A percentile compares a stretch with the other conserved stretches of the same genome.
phyloP scores from a whole-genome alignment of 768 basidiomycete genomes.

The Podaxis mareebaensis region DNA sequence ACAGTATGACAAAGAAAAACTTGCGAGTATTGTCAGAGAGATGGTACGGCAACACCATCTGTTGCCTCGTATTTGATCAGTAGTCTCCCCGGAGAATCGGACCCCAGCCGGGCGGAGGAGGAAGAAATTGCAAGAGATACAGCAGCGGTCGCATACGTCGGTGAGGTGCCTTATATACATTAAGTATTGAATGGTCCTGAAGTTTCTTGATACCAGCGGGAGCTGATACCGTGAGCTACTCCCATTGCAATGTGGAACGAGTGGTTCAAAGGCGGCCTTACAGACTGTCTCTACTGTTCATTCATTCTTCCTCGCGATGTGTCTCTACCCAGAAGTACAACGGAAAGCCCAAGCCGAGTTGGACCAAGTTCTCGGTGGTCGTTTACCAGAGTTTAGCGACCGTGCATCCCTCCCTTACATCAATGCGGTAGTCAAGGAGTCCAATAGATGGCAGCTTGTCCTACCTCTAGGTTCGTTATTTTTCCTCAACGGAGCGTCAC shows the following conservation, averaged over 20 bases:
- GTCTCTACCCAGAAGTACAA: conserved; percentile 34
- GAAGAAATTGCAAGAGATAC: conserved; percentile 27
- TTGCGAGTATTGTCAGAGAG: background rate
- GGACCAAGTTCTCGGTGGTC: conserved; percentile 33
- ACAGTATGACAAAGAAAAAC: background rate
- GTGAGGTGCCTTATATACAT: conserved; percentile 12
- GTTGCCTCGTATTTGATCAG: conserved; percentile 10
- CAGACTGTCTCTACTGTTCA: conserved; percentile 32
- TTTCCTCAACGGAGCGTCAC: conserved; percentile 21
- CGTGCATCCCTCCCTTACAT: conserved; percentile 32
- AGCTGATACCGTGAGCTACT: too few species aligned
- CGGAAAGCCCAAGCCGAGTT: conserved; percentile 36
- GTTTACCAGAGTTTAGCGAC: conserved; percentile 37
- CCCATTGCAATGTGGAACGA: too few species aligned
- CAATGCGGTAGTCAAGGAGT: conserved; percentile 36
- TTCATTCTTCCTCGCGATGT: conserved; percentile 37
- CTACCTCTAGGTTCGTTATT: conserved; percentile 32
- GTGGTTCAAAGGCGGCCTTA: background rate
- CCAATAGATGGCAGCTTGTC: conserved; percentile 32
- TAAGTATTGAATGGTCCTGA: too few species aligned
- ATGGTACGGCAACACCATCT: background rate
- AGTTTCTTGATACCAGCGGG: too few species aligned
- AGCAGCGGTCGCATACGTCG: conserved; percentile 25
- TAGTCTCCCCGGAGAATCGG: background rate
- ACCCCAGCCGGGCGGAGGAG: background rate